Evolutionary conservation across 2,329 filamentous ascomycete genomes (phyloP).

Genomic region (Coniochaeta sp.): DNA sequence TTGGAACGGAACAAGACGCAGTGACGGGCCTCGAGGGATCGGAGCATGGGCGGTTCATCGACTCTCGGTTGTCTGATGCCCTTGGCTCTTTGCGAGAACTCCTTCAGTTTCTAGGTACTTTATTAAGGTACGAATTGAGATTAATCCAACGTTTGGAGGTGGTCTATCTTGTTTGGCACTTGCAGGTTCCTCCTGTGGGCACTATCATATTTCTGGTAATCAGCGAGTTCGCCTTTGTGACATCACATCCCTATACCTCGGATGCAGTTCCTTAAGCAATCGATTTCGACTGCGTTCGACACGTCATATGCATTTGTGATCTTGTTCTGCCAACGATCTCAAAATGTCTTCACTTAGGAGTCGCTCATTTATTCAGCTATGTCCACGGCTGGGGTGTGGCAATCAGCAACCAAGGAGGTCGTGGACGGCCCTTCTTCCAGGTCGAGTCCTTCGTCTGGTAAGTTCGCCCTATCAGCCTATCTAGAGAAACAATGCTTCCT

Average conservation of each 20-base stretch:
- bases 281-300: background rate
- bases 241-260: background rate
- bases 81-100: too few relatives aligned
- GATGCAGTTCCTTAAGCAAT: background rate
- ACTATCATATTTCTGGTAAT: background rate
- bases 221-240: background rate
- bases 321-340: background rate
- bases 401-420: too few relatives aligned
- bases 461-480: too few relatives aligned
- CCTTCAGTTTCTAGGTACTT: background rate
- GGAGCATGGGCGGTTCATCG: too few relatives aligned
- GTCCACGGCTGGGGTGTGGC: background rate
- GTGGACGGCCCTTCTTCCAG: too few relatives aligned
- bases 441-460: too few relatives aligned
- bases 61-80: too few relatives aligned
- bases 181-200: too few relatives aligned
- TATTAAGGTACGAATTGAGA: background rate
- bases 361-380: background rate
- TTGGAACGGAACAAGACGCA: too few relatives aligned
- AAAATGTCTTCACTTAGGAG: background rate
- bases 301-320: background rate
- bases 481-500: background rate
- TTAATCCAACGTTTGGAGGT: background rate
- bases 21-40: too few relatives aligned
- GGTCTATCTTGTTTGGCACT: background rate